Evolutionary conservation across 805 yeast genomes (phyloP), one percentile per base, ranked within the genome.

Genomic region (Cyberlindnera xylosilytica): DNA sequence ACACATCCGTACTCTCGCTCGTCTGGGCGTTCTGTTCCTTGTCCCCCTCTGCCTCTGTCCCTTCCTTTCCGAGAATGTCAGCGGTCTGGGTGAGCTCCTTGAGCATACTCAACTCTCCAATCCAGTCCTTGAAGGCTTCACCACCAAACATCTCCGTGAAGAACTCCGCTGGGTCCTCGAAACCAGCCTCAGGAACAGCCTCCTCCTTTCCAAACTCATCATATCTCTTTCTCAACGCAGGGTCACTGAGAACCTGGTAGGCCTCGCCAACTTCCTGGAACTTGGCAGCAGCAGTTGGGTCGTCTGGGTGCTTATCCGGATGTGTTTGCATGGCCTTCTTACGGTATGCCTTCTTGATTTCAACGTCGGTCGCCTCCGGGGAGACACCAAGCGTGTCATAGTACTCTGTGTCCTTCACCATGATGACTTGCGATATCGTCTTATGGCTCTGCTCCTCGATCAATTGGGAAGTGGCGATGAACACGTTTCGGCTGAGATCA

Each of bases 261-360:
- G 91, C 91, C 49, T 70, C 72, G 41, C 78, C 73, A 19, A 75
- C 70, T 44, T 77, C 86, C 64, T 93, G 97, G 65, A 93, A 93
- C 55, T 83, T 81, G 38, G 76, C 78, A 12, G 91, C 88, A 13
- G 99, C 99, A 11, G 78, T 76, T 31, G 93, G 95, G 61, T 93
- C 95, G 56, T 85, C 81, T n/a, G 95, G 96, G 58, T 91, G 88
- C 69, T 93, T 93, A 63, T 93, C 99, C 1, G 99, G 99, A 63
- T 91, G 99, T 38, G 87, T 85, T 44, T 71, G 73, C 64, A 91
- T 84, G 7, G 98, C 98, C 62, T 81, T 80, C 61, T 85, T 86
- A 49, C 99, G 75, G 64, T 93, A 93, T 0, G 97, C 96, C 62
- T 88, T 88, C 65, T 93, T 93, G 64, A 93, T 87, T 50, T 93